These are phyloP conservation scores for Sugiyamaella grinbergsii DNA, from an alignment of 1,139 yeast genomes.

Conservation along the genomic window DNA sequence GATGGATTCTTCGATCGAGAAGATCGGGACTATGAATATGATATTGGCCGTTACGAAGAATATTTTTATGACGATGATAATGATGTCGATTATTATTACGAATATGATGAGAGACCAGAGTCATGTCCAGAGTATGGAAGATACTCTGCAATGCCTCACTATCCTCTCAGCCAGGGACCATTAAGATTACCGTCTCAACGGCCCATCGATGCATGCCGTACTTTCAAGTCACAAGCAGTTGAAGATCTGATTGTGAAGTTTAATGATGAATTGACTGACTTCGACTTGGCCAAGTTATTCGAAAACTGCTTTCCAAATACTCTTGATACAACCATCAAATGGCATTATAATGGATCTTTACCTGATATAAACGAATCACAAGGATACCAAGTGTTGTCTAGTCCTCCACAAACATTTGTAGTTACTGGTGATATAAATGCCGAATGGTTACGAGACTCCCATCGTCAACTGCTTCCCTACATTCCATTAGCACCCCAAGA, in stretches of 20 bases:
- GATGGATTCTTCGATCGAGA: constrained; percentile 18
- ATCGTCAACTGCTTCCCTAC: constrained; percentile 79
- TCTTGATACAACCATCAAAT: constrained; percentile 79
- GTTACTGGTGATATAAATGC: constrained; percentile 90
- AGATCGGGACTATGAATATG: constrained; percentile 3
- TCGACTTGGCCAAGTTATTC: constrained; percentile 70
- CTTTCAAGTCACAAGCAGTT: constrained; percentile 63
- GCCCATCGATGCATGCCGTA: constrained; percentile 71
- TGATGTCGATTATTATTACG: constrained; percentile 16
- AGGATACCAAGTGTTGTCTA: not conserved
- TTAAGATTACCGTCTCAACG: constrained; percentile 69
- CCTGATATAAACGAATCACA: not conserved
- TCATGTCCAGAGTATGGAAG: constrained; percentile 46
- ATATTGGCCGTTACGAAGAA: constrained; percentile 9
- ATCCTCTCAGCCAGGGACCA: constrained; percentile 42
- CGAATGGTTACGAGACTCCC: constrained; percentile 85
- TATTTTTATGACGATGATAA: not conserved
- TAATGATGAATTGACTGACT: constrained; percentile 53
- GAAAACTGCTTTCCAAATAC: constrained; percentile 90
- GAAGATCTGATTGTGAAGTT: constrained; percentile 63
- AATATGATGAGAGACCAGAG: constrained; percentile 8
- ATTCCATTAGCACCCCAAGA: constrained; percentile 60
- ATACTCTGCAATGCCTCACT: constrained; percentile 43
- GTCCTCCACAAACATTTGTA: constrained; percentile 57
- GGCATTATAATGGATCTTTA: constrained; percentile 52